Evolutionary conservation across 2,329 filamentous ascomycete species (phyloP).

Genomic region (Claviceps arundinis): DNA sequence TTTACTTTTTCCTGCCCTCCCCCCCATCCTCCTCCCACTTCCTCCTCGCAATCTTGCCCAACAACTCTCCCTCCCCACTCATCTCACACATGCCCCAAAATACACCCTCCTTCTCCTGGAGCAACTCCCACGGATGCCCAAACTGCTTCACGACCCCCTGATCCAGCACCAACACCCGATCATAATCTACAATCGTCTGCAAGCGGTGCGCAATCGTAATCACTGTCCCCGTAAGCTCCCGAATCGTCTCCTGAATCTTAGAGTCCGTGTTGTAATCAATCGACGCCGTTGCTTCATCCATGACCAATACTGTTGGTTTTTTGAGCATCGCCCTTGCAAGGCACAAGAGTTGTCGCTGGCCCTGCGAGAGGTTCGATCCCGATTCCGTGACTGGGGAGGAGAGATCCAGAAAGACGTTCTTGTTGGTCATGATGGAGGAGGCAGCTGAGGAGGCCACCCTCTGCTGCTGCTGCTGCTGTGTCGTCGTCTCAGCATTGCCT

Average conservation of each 20-base stretch:
- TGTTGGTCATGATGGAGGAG: conserved; percentile 53
- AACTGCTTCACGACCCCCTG: conserved; percentile 80
- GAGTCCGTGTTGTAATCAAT: conserved; percentile 94
- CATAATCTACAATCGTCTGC: conserved; percentile 95
- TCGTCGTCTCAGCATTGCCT: too few relatives aligned
- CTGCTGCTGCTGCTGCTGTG: background rate
- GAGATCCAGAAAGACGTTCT: conserved; percentile 86
- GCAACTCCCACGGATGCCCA: conserved; percentile 75
- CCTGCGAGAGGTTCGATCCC: conserved; percentile 87
- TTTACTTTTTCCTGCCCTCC: too few relatives aligned
- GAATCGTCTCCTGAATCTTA: conserved; percentile 93
- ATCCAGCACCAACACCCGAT: conserved; percentile 91
- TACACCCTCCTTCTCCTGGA: conserved; percentile 53
- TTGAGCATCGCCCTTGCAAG: conserved; percentile 88
- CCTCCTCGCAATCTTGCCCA: conserved; percentile 43
- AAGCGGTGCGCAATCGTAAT: conserved; percentile 93
- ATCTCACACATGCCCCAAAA: conserved; percentile 53
- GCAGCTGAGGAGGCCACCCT: conserved; percentile 11
- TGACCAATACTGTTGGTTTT: conserved; percentile 82
- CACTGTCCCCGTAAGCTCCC: conserved; percentile 84
- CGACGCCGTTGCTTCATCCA: conserved; percentile 96
- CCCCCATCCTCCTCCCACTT: conserved; percentile 26
- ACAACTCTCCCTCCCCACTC: conserved; percentile 41
- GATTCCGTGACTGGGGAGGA: conserved; percentile 76
- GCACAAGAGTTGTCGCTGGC: conserved; percentile 87